Conservation (phyloP, 176 grass and related monocot species). For the Elaeis guineensis region DNA sequence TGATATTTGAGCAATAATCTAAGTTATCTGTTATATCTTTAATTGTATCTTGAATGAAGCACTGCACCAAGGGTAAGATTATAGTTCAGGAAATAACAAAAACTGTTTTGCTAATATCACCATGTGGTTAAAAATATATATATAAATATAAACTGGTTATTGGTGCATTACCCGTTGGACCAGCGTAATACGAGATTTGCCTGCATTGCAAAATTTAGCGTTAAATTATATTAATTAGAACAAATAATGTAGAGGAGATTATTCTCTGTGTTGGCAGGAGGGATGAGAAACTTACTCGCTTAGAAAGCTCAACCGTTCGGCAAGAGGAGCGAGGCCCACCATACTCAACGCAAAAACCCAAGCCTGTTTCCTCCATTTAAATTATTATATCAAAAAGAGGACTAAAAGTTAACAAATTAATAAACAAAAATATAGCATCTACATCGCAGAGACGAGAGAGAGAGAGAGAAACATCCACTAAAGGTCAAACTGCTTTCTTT, state of each 20-base stretch:
- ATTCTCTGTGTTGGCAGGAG: no score
- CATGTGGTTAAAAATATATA: no score
- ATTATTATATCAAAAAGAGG: neutral
- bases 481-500: neutral
- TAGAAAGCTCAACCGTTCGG: slow-evolving; percentile 71
- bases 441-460: neutral
- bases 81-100: neutral
- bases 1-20: no score
- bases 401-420: neutral
- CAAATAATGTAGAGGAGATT: neutral
- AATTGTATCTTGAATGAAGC: no score
- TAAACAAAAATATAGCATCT: neutral
- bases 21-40: no score
- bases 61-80: no score
- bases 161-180: slow-evolving; percentile 39
- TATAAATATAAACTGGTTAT: neutral
- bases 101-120: neutral
- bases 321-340: slow-evolving; percentile 47
- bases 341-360: slow-evolving; percentile 69
- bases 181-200: slow-evolving; percentile 38
- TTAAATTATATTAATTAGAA: neutral
- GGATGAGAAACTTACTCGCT: slow-evolving; percentile 43
- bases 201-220: slow-evolving; percentile 15
- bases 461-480: neutral
- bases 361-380: slow-evolving; percentile 16